Evolutionary conservation across 2,329 filamentous ascomycete genomes (phyloP), one percentile per base, ranked within the genome.

Genomic region (Aspergillus candidus): DNA sequence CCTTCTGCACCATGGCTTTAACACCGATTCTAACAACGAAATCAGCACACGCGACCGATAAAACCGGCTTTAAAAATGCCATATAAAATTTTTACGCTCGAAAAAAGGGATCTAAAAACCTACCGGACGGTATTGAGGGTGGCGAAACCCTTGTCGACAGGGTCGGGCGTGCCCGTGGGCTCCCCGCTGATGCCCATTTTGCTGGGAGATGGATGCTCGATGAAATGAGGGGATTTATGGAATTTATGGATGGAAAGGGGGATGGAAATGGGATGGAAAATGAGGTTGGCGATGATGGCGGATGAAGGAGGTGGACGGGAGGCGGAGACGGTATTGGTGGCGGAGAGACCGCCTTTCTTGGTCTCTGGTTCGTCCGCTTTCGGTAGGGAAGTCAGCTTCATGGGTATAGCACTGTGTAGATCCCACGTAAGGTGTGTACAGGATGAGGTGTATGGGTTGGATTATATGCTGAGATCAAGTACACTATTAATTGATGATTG

Each of bases 81-180:
- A 14, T 11, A 11, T 12, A 44, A 38, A 14, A 38, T 40, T 47
- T 32, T 35, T 27, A 27, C 18, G 18, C 22, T 22, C 6, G 22
- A 6, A 27, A 27, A 5, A 6, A 10, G 38, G 41, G 47, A 42
- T 53, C 37, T 36, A 11, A 40, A 42, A 55, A 71, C 80, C 59
- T 74, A 87, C 85, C 80, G 79, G 56, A 97, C 76, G 27, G 89
- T 91, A 57, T 88, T 84, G 50, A 93, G 73, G 31, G 89, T 96
- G 55, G 90, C 89, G 61, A 83, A 83, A 44, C 89, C 85, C 63
- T 84, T 94, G 66, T 91, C 79, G 29, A 80, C 73, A 41, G 78
- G 77, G 51, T 76, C 75, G 35, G 78, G 78, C 33, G 76, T 79
- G 57, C 71, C 73, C 37, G 66, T 67, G 47, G 69, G 71, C 60